Conservation (phyloP, 2,329 filamentous ascomycete species). For the Ophiostoma novo-ulmi region DNA sequence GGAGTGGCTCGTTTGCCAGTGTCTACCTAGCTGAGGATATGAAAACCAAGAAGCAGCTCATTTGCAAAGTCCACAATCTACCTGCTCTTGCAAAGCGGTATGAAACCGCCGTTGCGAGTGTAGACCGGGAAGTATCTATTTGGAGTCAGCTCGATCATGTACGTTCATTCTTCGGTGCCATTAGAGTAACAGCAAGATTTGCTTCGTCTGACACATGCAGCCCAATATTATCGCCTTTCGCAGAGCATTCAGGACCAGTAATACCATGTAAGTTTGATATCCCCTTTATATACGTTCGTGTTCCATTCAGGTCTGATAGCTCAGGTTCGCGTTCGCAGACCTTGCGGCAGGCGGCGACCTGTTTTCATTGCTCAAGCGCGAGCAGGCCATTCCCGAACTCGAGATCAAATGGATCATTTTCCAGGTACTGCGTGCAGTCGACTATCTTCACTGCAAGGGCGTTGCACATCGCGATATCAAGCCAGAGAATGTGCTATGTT, state of each 20-base stretch:
- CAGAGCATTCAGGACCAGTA: constrained; percentile 46
- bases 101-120: constrained; percentile 35
- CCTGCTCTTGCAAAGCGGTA: constrained; percentile 30
- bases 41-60: constrained; percentile 53
- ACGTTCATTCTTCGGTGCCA: constrained; percentile 28
- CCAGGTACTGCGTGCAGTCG: constrained; percentile 44
- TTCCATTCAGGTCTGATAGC: constrained; percentile 13
- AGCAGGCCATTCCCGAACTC: constrained; percentile 37
- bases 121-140: constrained; percentile 48
- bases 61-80: constrained; percentile 62
- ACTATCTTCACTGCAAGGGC: constrained; percentile 46
- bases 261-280: constrained; percentile 41
- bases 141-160: constrained; percentile 52
- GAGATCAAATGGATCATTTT: constrained; percentile 44
- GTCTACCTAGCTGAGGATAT: constrained; percentile 52
- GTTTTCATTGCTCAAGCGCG: constrained; percentile 44
- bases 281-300: neutral
- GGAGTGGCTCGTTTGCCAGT: constrained; percentile 48
- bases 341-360: constrained; percentile 53
- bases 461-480: constrained; percentile 52
- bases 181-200: neutral
- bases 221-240: constrained; percentile 51
- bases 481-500: constrained; percentile 50
- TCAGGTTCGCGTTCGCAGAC: constrained; percentile 53
- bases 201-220: constrained; percentile 33